A percentile compares a stretch with the other conserved stretches of the same genome.
Conservation (phyloP, 192 early-diverging fungal genomes). For the Entomortierella parvispora region DNA sequence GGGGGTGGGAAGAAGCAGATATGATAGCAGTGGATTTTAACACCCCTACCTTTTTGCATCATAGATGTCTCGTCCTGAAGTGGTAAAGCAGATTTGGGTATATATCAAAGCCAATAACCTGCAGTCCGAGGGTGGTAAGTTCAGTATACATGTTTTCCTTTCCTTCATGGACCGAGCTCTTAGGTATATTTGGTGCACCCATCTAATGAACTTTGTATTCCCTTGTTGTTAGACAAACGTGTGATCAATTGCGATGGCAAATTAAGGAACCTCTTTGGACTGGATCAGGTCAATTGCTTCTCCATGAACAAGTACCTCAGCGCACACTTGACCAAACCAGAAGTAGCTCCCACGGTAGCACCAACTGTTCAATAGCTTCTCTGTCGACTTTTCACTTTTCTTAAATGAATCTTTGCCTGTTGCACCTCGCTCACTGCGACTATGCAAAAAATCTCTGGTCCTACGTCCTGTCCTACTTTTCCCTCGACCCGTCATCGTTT, state of each 20-base stretch:
- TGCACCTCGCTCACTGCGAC: too few relatives aligned
- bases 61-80: conserved; percentile 68
- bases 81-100: conserved; percentile 68
- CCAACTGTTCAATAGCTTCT: too few relatives aligned
- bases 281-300: conserved; percentile 65
- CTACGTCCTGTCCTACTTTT: too few relatives aligned
- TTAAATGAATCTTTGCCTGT: too few relatives aligned
- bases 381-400: too few relatives aligned
- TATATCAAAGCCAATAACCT: conserved; percentile 68
- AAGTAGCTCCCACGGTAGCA: conserved; percentile 9
- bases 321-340: conserved; percentile 63
- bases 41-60: background rate
- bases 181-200: background rate
- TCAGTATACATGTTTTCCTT: too few relatives aligned
- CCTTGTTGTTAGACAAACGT: conserved; percentile 52
- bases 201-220: background rate
- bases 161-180: background rate
- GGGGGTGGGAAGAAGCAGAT: too few relatives aligned
- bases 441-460: too few relatives aligned
- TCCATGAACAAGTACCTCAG: conserved; percentile 68
- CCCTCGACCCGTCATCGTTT: too few relatives aligned
- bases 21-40: background rate
- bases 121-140: conserved; percentile 57
- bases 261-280: conserved; percentile 58
- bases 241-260: conserved; percentile 63